phyloP scores from a whole-genome alignment of 495 filamentous ascomycete genomes.

The Pseudotulostoma volvatum region DNA sequence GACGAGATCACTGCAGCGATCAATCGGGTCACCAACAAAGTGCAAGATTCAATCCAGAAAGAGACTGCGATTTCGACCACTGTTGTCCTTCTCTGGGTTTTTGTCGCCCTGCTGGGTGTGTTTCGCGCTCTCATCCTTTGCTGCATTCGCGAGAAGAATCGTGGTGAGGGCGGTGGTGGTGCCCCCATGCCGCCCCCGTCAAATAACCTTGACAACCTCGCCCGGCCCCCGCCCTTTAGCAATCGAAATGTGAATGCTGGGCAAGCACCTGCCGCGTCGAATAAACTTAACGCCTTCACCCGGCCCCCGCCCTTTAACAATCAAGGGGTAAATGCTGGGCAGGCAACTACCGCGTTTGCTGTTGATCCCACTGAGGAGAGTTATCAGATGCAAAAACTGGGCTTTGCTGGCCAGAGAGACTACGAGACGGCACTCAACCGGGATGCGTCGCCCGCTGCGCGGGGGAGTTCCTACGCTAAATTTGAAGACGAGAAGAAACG shows the following conservation, averaged over 20 bases:
- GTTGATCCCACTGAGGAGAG: background rate
- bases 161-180: conserved; percentile 34
- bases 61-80: conserved; percentile 62
- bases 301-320: conserved; percentile 10
- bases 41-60: conserved; percentile 46
- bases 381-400: conserved; percentile 28
- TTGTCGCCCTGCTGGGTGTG: conserved; percentile 59
- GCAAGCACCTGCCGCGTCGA: background rate
- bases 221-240: conserved; percentile 11
- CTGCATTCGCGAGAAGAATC: conserved; percentile 22
- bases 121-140: conserved; percentile 41
- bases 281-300: conserved; percentile 13
- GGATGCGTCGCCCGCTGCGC: conserved; percentile 9
- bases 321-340: background rate
- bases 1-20: conserved; percentile 73
- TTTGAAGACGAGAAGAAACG: conserved; percentile 23
- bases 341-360: background rate
- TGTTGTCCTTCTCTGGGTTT: conserved; percentile 56
- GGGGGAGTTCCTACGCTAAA: conserved; percentile 25
- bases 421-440: conserved; percentile 13
- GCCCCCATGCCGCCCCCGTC: conserved; percentile 15
- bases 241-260: background rate
- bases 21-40: conserved; percentile 40
- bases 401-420: conserved; percentile 28
- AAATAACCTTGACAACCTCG: conserved; percentile 14